Conservation (phyloP, 192 early-diverging fungal genomes). For the Helicostylum pulchrum region DNA sequence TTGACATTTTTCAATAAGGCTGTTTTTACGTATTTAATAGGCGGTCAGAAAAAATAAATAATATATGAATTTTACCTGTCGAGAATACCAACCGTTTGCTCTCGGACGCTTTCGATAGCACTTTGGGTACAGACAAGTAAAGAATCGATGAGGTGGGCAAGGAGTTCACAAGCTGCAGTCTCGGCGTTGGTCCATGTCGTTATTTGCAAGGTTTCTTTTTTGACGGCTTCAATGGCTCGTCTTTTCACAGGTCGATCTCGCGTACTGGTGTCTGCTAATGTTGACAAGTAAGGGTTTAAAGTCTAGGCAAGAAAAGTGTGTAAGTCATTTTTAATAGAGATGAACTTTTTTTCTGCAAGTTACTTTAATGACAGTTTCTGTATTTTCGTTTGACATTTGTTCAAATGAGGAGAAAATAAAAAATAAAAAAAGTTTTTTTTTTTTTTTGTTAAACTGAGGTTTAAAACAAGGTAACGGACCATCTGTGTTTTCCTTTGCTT, state of each 20-base stretch:
- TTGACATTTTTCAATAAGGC: background rate
- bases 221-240: slow-evolving; percentile 3
- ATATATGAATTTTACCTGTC: background rate
- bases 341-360: no score
- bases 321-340: no score
- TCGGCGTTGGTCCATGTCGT: background rate
- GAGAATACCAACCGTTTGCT: slow-evolving; percentile 7
- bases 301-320: background rate
- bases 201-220: background rate
- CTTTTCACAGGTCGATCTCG: slow-evolving; percentile 15
- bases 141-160: slow-evolving; percentile 1
- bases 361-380: no score
- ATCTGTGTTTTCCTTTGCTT: no score
- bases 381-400: no score
- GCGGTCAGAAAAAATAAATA: no score
- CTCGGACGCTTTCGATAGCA: slow-evolving; percentile 16
- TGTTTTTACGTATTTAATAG: background rate
- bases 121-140: slow-evolving; percentile 9
- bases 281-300: slow-evolving; percentile 1
- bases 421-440: no score
- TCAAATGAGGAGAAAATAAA: no score
- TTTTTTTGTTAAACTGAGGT: no score
- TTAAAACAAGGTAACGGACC: no score
- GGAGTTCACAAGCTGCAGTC: background rate
- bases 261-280: slow-evolving; percentile 6